Conservation (phyloP, 257 asterid species). For the Solanum habrochaites region DNA sequence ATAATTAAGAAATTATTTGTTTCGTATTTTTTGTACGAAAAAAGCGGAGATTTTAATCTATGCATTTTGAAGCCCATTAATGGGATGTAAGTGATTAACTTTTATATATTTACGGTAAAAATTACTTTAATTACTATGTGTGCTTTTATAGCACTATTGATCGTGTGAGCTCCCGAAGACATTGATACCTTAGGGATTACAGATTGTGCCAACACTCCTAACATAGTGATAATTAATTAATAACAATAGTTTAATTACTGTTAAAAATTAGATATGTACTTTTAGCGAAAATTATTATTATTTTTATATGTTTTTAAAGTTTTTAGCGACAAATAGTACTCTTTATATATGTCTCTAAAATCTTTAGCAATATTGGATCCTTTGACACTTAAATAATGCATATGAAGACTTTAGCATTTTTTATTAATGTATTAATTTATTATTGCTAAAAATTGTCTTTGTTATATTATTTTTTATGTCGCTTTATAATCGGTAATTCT, state of each 20-base stretch:
- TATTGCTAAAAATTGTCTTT: too few species aligned
- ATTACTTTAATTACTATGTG: neutral
- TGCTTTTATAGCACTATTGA: neutral
- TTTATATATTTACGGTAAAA: neutral
- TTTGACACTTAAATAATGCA: too few species aligned
- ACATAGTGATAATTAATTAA: too few species aligned
- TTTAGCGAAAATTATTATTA: too few species aligned
- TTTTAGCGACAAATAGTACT: too few species aligned
- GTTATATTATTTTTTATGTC: accelerated
- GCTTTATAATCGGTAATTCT: neutral
- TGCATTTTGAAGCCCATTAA: neutral
- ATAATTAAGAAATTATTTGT: too few species aligned
- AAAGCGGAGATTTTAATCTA: neutral
- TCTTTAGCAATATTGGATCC: too few species aligned
- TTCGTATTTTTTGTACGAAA: neutral
- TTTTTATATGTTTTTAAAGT: too few species aligned
- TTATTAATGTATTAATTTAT: too few species aligned
- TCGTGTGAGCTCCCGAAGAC: neutral
- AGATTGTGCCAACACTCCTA: neutral
- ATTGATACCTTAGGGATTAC: neutral
- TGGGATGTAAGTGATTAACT: neutral
- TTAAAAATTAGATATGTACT: too few species aligned
- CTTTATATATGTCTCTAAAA: too few species aligned
- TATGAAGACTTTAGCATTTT: too few species aligned
- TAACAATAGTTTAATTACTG: accelerated